Base-by-base conservation (phyloP, 2,329 filamentous ascomycete species). In the Colletotrichum navitas region DNA sequence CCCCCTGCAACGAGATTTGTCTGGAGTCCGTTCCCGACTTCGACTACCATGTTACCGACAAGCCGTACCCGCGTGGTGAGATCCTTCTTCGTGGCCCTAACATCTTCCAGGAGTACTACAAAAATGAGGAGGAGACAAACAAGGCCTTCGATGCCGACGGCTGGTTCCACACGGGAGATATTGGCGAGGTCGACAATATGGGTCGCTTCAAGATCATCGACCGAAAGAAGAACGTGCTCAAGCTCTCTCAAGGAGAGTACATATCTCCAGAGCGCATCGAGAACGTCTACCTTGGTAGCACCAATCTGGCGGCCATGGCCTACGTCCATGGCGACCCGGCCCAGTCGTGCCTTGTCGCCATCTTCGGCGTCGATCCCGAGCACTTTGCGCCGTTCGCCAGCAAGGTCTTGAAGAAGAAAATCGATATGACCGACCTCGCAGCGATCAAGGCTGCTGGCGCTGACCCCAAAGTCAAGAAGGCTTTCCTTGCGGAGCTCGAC, bases 161-260 rank as follows among this genome's bases (percentile, higher is more conserved):
- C 73, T 99, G 96, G 96, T 98, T 99, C 89, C 93, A 93, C 80
- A 98, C 94, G 0, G 96, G 96, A 66, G 96, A 99, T 78, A 95
- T 99, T 75, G 94, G 91, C 78, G 89, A 91, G 74, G 87, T 99
- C 32, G 96, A 99, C 81, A 90, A 91, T 75, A 82, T 93, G 78
- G 96, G 96, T 73, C 93, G 95, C 72, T 92, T 98, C 86, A 91
- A 90, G 82, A 97, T 99, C 82, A 92, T 99, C 77, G 96, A 99
- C 82, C 94, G 96, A 77, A 92, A 94, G 84, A 99, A 99, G 92
- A 98, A 98, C 83, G 94, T 99, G n/a, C 90, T 99, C 79, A 99
- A 99, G 88, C 90, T 99, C 67, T 92, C 95, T 0, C 96, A 99
- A 83, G 96, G 96, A 81, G 96, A 99, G 84, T 99, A 99, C 83